Evolutionary conservation across 257 asterid genomes (phyloP), one percentile per base, ranked within the genome.

Genomic region (Paraleonurus japonicus): DNA sequence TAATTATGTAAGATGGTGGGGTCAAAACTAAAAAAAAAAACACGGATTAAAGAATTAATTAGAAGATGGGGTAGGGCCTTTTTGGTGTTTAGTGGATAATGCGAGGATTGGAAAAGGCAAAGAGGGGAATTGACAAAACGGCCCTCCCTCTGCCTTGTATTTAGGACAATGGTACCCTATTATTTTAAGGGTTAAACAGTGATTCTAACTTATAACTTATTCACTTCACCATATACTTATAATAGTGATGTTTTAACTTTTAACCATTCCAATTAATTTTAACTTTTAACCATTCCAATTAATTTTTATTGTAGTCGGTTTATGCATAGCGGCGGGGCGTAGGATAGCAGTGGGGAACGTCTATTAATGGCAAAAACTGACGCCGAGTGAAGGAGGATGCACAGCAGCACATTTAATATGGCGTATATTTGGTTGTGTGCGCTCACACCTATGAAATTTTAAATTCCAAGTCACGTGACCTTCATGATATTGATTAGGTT

Each of bases 391-490:
- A 62, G 77, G 75, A 57, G 77, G 74, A 80, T 79, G 84, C 77
- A 81, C 83, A 79, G 74, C 80, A 78, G 84, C 77, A 81, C 83
- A 79, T 77, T 87, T 77, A 80, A 54, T 81, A 71, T 60, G 81
- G 74, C 76, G 74, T 71, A 75, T 69, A 85, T 75, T 78, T 67
- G 69, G 81, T 50, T 69, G 63, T 58, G 62, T 61, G 80, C 69
- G 66, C 72, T 75, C 45, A 63, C 74, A 66, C 20, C 59, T 19
- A 17, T 23, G 19, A 59, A 26, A 64, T 65, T 75, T 65, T 62
- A 68, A n/a, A 81, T 82, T 70, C 76, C 61, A 39, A 66, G 54
- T 84, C 92, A 80, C 95, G 86, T 85, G 92, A 80, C 78, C 27
- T 70, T 66, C 80, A 83, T 89, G 89, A 81, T 55, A 23, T 27